phyloP scores from a whole-genome alignment of 495 filamentous ascomycete species.

The Aspergillus homomorphus region DNA sequence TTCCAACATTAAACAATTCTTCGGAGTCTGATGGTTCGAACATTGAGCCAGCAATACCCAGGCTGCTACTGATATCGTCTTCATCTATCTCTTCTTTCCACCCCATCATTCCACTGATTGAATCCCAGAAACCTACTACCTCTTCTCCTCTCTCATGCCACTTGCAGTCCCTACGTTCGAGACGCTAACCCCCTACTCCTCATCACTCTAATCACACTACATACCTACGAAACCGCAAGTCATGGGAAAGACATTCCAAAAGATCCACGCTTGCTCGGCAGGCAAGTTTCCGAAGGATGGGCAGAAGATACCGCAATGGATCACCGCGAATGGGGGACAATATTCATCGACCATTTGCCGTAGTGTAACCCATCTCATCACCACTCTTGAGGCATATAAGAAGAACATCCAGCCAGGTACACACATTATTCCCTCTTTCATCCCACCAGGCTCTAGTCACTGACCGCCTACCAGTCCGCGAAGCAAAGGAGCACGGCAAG shows the following conservation, averaged over 20 bases:
- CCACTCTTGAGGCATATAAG: slow-evolving; percentile 49
- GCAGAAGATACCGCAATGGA: slow-evolving; percentile 53
- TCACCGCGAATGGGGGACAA: slow-evolving; percentile 50
- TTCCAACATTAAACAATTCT: background rate
- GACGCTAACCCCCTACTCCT: slow-evolving; percentile 7
- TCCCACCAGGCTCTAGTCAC: background rate
- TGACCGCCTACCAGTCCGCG: slow-evolving; percentile 32
- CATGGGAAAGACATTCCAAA: slow-evolving; percentile 36
- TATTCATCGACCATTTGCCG: slow-evolving; percentile 38
- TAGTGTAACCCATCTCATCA: slow-evolving; percentile 59
- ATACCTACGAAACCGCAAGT: background rate
- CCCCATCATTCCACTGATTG: background rate
- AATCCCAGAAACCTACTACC: background rate
- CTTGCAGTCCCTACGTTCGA: background rate
- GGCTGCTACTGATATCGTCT: background rate
- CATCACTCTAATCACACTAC: background rate
- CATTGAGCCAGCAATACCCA: background rate
- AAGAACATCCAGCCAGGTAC: slow-evolving; percentile 45
- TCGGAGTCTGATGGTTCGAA: too few species aligned
- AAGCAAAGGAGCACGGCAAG: slow-evolving; percentile 33
- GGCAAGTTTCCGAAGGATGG: slow-evolving; percentile 42
- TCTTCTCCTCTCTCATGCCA: background rate
- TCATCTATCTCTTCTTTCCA: slow-evolving; percentile 13
- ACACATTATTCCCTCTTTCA: background rate
- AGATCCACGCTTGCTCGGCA: slow-evolving; percentile 23